phyloP scores from a whole-genome alignment of 83 land plant species.

The Larix sibirica region DNA sequence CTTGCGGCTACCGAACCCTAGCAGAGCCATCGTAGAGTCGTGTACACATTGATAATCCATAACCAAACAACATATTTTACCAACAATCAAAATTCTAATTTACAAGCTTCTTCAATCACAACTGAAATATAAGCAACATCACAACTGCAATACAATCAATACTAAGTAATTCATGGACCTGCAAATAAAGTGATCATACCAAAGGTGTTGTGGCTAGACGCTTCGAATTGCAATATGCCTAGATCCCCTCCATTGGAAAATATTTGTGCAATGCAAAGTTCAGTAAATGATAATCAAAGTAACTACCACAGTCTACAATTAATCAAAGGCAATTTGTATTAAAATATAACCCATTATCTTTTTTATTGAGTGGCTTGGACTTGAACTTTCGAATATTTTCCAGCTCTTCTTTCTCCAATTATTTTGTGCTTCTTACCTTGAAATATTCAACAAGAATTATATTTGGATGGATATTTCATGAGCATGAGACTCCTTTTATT shows the following conservation, averaged over 20 bases:
- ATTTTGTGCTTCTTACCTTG: conserved; percentile 74
- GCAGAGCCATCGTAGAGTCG: no score
- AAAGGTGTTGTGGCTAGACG: conserved; percentile 54
- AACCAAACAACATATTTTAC: no score
- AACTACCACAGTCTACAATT: no score
- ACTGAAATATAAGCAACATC: no score
- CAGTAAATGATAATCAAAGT: not conserved
- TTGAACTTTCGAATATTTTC: conserved; percentile 81
- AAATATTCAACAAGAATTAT: not conserved
- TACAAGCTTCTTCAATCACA: no score
- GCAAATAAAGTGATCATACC: conserved; percentile 15
- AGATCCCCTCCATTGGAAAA: conserved; percentile 75
- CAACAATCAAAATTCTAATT: no score
- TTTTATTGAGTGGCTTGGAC: conserved; percentile 86
- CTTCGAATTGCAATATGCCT: conserved; percentile 54
- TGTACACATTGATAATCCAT: no score
- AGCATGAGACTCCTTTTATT: not conserved
- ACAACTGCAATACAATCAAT: not conserved
- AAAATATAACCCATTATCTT: conserved; percentile 39
- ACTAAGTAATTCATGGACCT: not conserved
- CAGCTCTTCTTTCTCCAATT: conserved; percentile 81
- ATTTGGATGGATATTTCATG: not conserved
- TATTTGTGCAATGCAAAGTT: conserved; percentile 38
- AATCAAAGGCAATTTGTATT: not conserved
- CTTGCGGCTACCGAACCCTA: no score